Evolutionary conservation across 768 basidiomycete genomes (phyloP), one percentile per base, ranked within the genome.

Genomic region (Sporobolomyces phaffii): DNA sequence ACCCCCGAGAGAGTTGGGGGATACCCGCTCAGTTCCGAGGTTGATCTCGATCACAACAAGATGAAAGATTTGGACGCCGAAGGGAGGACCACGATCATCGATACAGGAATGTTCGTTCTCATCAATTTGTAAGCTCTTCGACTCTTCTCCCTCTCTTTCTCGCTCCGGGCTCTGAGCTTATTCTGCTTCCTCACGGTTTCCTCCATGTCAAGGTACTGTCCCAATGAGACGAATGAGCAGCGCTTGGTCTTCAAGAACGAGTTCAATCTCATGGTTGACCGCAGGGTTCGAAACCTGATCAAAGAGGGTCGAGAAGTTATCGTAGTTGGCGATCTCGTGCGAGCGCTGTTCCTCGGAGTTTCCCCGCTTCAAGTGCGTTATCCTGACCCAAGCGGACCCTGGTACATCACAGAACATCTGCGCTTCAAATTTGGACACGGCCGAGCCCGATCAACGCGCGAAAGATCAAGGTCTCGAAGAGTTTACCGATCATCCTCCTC

Each of bases 21-120:
- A 31, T 78, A 79, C 70, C 77, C 78, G 52, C 53, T 63, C 33
- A 69, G 64, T 40, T 61, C 60, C 4, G 65, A 72, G 18, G 65
- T 51, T 26, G 70, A 72, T n/a, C 56, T 75, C n/a, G 61, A 69
- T 9, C 53, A 61, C 52, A 38, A 49, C 26, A 61, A 61, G 14
- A 78, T 80, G 34, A 77, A 73, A 60, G 67, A 69, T 43, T 63
- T 81, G 34, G 96, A 99, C 78, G 79, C 81, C 69, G 96, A 99
- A 79, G 96, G 96, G 2, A 85, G 96, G 50, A 85, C 86, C 2
- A 80, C 97, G 11, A 82, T 90, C 14, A 75, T 94, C 40, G 96
- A 98, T 79, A 86, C 92, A 75, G 91, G 92, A 4, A 78, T 97
- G 20, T 99, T 98, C 77, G 90, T 99, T 33, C 84, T 99, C 49